Evolutionary conservation across 2,329 filamentous ascomycete species (phyloP).

Genomic region (Emergomyces africanus): DNA sequence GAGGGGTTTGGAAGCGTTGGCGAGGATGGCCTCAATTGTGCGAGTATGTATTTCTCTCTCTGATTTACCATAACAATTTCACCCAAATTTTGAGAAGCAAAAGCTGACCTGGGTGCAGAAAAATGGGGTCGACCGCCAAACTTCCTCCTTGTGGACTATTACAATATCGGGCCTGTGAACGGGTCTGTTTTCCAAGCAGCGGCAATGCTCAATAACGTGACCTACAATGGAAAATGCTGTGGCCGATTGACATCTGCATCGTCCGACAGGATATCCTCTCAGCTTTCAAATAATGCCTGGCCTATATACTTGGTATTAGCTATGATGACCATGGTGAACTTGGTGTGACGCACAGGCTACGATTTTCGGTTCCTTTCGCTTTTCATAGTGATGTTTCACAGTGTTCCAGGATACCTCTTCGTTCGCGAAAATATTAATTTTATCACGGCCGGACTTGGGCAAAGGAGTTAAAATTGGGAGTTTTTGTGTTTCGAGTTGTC

Average conservation of each 20-base stretch:
- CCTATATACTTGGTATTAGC: not conserved
- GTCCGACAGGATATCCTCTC: not conserved
- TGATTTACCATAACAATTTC: slow-evolving; percentile 8
- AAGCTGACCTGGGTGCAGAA: slow-evolving; percentile 19
- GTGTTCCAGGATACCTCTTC: not conserved
- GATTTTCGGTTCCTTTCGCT: not conserved
- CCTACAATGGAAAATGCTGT: slow-evolving; percentile 41
- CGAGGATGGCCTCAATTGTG: slow-evolving; percentile 50
- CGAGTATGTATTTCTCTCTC: slow-evolving; percentile 22
- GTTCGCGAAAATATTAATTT: not conserved
- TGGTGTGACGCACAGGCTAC: not conserved
- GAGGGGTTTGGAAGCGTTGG: slow-evolving; percentile 56
- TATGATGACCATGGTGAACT: not conserved
- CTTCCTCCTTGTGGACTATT: slow-evolving; percentile 74
- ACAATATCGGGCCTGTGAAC: slow-evolving; percentile 54
- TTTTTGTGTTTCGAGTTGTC: not conserved
- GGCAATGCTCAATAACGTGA: slow-evolving; percentile 58
- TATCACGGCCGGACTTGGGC: not conserved
- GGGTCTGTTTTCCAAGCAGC: slow-evolving; percentile 70
- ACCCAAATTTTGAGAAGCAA: not conserved
- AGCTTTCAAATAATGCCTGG: not conserved
- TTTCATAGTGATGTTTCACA: not conserved
- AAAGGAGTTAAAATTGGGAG: not conserved
- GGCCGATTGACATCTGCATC: slow-evolving; percentile 10
- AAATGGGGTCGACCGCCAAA: slow-evolving; percentile 59